Evolutionary conservation across 192 early-diverging fungal species (phyloP), one percentile per base, ranked within the genome.

Genomic region (Fimicolochytrium jonesii): DNA sequence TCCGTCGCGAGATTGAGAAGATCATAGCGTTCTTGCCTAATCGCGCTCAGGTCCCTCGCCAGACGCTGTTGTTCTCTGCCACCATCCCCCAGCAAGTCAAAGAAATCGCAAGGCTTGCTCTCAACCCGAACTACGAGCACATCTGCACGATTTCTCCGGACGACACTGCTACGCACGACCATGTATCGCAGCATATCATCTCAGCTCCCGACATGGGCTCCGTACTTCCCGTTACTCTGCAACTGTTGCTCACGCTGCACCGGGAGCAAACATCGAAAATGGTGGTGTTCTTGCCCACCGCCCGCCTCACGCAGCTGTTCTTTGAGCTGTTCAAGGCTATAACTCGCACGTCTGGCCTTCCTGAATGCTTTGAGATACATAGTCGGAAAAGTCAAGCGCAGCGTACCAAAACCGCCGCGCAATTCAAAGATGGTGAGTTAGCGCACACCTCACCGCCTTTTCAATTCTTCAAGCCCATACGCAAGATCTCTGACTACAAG

Each of bases 81-180:
- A 96, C 93, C 10, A 95, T 94, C 68, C 92, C 93, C 6, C n/a
- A 53, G 32, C 34, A 3, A n/a, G 67, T 99, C 55, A 86, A 90
- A 61, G 93, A 96, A 69, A 81, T 99, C n/a, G 96, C 94, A 9
- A 79, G 93, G 25, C 95, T 97, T 59, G 86, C 93, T 50, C 75
- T 98, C 29, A 64, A 65, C 58, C 88, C 83, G 36, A 82, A 87
- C 26, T 94, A 92, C 0, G 74, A 97, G 5, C 94, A 96, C 68
- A 92, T 98, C 61, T 92, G 92, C 47, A 83, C 80, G 63, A 79
- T 88, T 56, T 87, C 88, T 63, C 83, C 88, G 61, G 90, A 90
- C 74, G 94, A 93, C 46, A 87, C 87, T 65, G 81, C 87, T 59
- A 91, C 87, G 56, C 86, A 95, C 67, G 71, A 76, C 18, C 93